Base-by-base conservation (phyloP, 2,329 filamentous ascomycete genomes). In the Albophoma yamanashiensis region DNA sequence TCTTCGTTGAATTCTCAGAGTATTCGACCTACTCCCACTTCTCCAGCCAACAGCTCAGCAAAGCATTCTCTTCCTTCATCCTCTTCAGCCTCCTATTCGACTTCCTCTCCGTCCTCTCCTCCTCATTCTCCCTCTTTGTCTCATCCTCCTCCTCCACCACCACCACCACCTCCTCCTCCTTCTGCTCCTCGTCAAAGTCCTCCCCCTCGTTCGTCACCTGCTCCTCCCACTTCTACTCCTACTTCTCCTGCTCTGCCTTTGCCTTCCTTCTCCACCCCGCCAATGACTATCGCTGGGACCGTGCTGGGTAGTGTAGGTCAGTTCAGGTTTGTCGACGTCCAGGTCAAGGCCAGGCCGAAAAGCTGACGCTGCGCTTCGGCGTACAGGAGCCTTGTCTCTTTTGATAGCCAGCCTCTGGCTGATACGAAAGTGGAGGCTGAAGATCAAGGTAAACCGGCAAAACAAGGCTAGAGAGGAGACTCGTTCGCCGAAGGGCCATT, bases 291-390 rank as follows among this genome's bases (percentile, higher is more conserved):
- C 22, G 57, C 59, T 4, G 60, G 59, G n/a, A 56, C 60, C n/a
- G 55, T 64, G 2, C 22, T 64, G 39, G 63, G 63, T 9, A 55
- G 62, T 25, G 22, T 62, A 25, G 62, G 64, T 65, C n/a, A 55
- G 64, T 60, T 7, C 36, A 14, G 31, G 27, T 38, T 4, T 11
- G 2, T n/a, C 22, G 39, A 40, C 17, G 22, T 53, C 2, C 27
- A 12, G 0, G 27, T 36, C 20, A 3, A 12, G 20, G 11, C 4
- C 11, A 31, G 20, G 11, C 4, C 11, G 5, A 11, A n/a, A 45
- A 6, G 39, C 5, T 43, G 25, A 40, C 38, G 8, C 1, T 11
- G 4, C 5, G 31, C 20, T 20, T 53, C 31, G 50, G 17, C 20
- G 9, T 39, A 4, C 22, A 62, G 61, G 61, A 20, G 59, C 59